A percentile compares a stretch with the other conserved stretches of the same genome.
These are phyloP conservation scores for Fusarium fujikuroi DNA, from an alignment of 2,329 filamentous ascomycete species.

Conservation along the genomic window DNA sequence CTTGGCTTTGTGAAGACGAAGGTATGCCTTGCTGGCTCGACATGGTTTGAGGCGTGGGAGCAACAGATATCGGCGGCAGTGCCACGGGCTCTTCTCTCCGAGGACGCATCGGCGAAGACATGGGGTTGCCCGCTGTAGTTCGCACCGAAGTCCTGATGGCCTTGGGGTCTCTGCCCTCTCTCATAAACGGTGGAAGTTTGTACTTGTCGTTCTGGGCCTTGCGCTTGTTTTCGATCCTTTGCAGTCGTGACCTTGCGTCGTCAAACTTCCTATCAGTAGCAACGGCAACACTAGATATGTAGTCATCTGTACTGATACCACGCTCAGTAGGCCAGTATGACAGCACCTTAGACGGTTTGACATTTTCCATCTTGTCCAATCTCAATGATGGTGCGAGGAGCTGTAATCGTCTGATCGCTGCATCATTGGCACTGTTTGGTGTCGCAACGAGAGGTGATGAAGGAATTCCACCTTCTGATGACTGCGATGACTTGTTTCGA, in stretches of 20 bases:
- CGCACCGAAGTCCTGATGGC: background rate
- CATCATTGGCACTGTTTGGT: slow-evolving; percentile 36
- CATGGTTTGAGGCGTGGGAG: slow-evolving; percentile 46
- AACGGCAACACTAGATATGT: slow-evolving; percentile 53
- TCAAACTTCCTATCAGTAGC: slow-evolving; percentile 51
- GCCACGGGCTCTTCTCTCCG: slow-evolving; percentile 23
- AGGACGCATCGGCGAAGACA: slow-evolving; percentile 23
- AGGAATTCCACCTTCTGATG: slow-evolving; percentile 31
- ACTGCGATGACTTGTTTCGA: slow-evolving; percentile 43
- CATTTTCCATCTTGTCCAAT: slow-evolving; percentile 40
- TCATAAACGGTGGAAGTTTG: slow-evolving; percentile 44
- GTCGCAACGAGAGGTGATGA: slow-evolving; percentile 33
- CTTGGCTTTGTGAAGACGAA: slow-evolving; percentile 51
- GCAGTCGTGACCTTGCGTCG: slow-evolving; percentile 48
- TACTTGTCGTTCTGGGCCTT: slow-evolving; percentile 50
- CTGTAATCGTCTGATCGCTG: slow-evolving; percentile 49
- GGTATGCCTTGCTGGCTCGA: slow-evolving; percentile 50
- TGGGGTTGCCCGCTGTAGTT: background rate
- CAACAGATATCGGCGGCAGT: slow-evolving; percentile 26
- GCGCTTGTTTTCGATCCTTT: slow-evolving; percentile 48
- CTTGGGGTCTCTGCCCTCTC: slow-evolving; percentile 40
- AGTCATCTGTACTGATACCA: slow-evolving; percentile 49
- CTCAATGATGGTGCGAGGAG: slow-evolving; percentile 49
- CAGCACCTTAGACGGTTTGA: slow-evolving; percentile 47
- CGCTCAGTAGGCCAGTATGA: slow-evolving; percentile 54